These are phyloP conservation scores for Hymenoscyphus fructigenus DNA, from an alignment of 2,329 filamentous ascomycete species.

Conservation along the genomic window DNA sequence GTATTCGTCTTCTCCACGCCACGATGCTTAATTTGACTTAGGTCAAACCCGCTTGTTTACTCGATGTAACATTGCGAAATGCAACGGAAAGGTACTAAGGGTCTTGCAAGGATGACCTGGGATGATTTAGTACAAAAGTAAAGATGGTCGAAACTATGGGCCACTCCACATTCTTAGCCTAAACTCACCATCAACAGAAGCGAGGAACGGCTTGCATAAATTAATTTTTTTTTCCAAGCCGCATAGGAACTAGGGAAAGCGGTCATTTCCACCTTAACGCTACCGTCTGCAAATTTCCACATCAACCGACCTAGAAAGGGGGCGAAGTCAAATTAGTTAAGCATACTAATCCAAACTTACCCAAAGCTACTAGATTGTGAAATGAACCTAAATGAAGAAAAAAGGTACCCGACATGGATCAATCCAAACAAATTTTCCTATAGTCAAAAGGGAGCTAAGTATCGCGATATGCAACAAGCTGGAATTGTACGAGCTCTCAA, in stretches of 20 bases:
- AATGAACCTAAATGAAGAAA: not conserved
- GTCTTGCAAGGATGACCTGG: not conserved
- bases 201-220: not conserved
- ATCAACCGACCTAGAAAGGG: not conserved
- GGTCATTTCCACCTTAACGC: not conserved
- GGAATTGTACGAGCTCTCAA: too few relatives aligned
- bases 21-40: slow-evolving; percentile 1
- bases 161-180: not conserved
- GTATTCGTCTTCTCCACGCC: slow-evolving; percentile 1
- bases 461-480: not conserved
- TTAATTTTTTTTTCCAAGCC: too few relatives aligned
- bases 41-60: not conserved
- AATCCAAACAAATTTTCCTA: not conserved
- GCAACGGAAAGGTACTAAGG: not conserved
- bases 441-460: not conserved
- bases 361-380: not conserved
- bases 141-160: slow-evolving; percentile 3
- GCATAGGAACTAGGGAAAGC: too few relatives aligned
- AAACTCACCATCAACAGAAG: not conserved
- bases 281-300: not conserved
- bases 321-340: not conserved
- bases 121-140: not conserved
- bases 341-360: not conserved
- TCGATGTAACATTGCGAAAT: slow-evolving; percentile 2
- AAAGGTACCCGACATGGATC: not conserved